These are phyloP conservation scores for Globisporangium nunn DNA, from an alignment of 352 stramenopile genomes.

Conservation along the genomic window DNA sequence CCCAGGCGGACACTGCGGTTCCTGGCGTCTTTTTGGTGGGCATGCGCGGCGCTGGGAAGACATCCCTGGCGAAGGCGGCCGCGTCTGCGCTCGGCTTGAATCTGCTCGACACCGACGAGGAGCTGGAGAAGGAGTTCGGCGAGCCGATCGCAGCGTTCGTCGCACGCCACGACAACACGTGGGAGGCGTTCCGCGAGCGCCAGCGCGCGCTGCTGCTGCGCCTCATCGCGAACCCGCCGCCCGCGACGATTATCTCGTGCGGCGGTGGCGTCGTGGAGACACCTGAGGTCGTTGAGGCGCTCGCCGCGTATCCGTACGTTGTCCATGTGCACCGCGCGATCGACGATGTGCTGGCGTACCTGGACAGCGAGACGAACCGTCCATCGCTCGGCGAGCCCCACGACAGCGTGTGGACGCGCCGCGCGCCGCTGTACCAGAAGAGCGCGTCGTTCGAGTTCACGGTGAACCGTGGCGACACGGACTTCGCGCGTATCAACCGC, in stretches of 20 bases:
- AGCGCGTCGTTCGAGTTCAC: conserved; percentile 52
- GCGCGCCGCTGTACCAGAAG: conserved; percentile 47
- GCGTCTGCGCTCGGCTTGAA: conserved; percentile 38
- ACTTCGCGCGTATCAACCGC: conserved; percentile 47
- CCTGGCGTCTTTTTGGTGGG: conserved; percentile 78
- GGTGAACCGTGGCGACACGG: conserved; percentile 46
- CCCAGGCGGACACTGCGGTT: conserved; percentile 3
- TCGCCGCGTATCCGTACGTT: conserved; percentile 61
- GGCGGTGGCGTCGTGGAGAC: conserved; percentile 82
- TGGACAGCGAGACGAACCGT: conserved; percentile 40
- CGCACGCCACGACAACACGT: conserved; percentile 46
- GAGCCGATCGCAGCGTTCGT: conserved; percentile 68
- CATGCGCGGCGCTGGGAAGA: conserved; percentile 86
- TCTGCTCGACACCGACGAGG: conserved; percentile 73
- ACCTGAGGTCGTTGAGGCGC: conserved; percentile 44
- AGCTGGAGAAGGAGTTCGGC: conserved; percentile 60
- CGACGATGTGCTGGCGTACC: conserved; percentile 59
- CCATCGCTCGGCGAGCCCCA: conserved; percentile 59
- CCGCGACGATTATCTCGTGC: conserved; percentile 73
- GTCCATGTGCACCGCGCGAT: conserved; percentile 64
- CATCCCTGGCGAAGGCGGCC: conserved; percentile 56
- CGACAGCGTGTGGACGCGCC: conserved; percentile 47
- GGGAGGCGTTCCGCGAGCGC: conserved; percentile 69
- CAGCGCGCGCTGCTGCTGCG: conserved; percentile 54
- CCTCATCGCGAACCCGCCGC: conserved; percentile 48